Evolutionary conservation across 2,329 filamentous ascomycete genomes (phyloP).

Genomic region (Aureobasidium mangrovei): DNA sequence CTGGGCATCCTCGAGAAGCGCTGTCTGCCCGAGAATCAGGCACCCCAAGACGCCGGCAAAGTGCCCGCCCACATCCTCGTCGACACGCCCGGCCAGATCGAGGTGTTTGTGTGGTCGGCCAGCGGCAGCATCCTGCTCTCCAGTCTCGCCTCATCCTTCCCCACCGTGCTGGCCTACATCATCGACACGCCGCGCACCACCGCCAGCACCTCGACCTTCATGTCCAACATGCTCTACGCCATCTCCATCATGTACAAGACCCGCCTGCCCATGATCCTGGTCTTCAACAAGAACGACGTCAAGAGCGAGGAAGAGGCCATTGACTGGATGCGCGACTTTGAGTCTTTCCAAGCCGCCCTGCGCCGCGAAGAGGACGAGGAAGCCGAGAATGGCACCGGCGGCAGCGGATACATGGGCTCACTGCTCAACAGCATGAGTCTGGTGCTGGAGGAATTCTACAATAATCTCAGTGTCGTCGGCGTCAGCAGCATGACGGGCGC

Average conservation of each 20-base stretch:
- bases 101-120: conserved; percentile 97
- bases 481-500: conserved; percentile 90
- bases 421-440: conserved; percentile 96
- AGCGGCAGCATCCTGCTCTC: conserved; percentile 90
- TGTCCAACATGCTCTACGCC: conserved; percentile 99
- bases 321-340: conserved; percentile 99
- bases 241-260: conserved; percentile 99
- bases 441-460: conserved; percentile 95
- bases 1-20: conserved; percentile 84
- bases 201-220: conserved; percentile 89
- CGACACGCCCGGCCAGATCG: conserved; percentile 95
- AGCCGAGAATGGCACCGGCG: conserved; percentile 58
- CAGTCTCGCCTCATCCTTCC: conserved; percentile 85
- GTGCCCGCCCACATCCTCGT: conserved; percentile 72
- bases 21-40: conserved; percentile 23
- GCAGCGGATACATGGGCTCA: conserved; percentile 93
- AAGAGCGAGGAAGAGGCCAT: conserved; percentile 83
- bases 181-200: conserved; percentile 91
- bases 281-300: conserved; percentile 98
- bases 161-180: conserved; percentile 93
- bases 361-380: conserved; percentile 65
- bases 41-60: not conserved
- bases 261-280: conserved; percentile 94
- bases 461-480: conserved; percentile 82
- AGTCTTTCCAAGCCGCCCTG: conserved; percentile 83